Percentiles rank a stretch among this genome's conserved stretches.
phyloP scores from a whole-genome alignment of 306 rosid species.

The Medicago ruthenica region DNA sequence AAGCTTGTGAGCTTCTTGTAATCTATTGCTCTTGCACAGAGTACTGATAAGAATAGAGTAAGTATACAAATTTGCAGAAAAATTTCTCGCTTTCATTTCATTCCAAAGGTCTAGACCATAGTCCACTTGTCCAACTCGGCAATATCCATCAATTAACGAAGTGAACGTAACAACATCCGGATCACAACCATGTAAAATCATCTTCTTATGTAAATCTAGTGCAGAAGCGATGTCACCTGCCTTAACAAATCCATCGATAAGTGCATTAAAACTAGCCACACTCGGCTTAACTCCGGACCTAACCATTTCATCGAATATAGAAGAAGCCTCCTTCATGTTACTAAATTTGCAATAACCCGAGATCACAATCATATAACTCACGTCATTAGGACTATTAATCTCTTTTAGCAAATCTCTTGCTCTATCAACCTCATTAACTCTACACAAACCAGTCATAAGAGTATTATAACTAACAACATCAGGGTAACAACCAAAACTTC shows the following conservation, averaged over 20 bases:
- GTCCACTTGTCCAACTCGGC: constrained; percentile 64
- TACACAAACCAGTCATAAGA: constrained; percentile 77
- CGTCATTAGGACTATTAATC: constrained; percentile 58
- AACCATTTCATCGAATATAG: constrained; percentile 69
- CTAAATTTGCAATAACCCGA: constrained; percentile 75
- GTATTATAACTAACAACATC: constrained; percentile 75
- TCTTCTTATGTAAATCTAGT: constrained; percentile 55
- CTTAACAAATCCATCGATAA: constrained; percentile 78
- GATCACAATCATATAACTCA: constrained; percentile 74
- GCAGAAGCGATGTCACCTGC: constrained; percentile 70
- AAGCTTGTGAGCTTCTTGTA: constrained; percentile 67
- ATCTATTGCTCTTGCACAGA: constrained; percentile 73
- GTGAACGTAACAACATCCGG: constrained; percentile 80
- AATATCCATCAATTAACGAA: constrained; percentile 74
- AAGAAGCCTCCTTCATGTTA: constrained; percentile 65
- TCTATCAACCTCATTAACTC: constrained; percentile 59
- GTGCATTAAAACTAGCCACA: constrained; percentile 64
- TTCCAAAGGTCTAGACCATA: constrained; percentile 70
- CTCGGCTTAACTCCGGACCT: constrained; percentile 61
- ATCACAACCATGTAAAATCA: constrained; percentile 57
- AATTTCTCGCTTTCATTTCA: constrained; percentile 64
- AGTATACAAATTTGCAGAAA: constrained; percentile 67
- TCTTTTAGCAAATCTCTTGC: constrained; percentile 62
- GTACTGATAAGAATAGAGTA: constrained; percentile 76
- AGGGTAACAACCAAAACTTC: constrained; percentile 69